Conservation (phyloP, 257 asterid genomes). For the Solanum raphanifolium region DNA sequence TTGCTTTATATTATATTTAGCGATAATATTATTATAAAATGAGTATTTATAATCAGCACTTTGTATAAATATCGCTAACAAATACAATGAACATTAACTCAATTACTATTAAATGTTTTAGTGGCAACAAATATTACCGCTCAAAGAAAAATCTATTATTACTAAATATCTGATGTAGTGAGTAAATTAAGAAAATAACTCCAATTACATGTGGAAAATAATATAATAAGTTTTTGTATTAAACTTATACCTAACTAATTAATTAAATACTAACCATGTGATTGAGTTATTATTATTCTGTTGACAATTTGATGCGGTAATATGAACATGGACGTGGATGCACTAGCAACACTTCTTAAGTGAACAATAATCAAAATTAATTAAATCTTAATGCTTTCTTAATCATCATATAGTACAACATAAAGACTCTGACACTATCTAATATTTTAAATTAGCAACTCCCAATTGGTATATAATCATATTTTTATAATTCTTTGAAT, state of each 20-base stretch:
- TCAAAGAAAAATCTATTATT: too few species aligned
- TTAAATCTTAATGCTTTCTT: slow-evolving; percentile 7
- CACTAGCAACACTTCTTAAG: slow-evolving; percentile 11
- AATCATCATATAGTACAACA: slow-evolving; percentile 11
- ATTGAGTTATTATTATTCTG: not conserved
- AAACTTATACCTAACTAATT: not conserved
- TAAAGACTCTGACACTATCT: not conserved
- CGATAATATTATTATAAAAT: too few species aligned
- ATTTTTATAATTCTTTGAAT: not conserved
- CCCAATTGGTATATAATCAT: not conserved
- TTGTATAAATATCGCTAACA: too few species aligned
- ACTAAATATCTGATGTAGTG: too few species aligned
- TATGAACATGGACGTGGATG: slow-evolving; percentile 23
- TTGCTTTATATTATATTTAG: too few species aligned
- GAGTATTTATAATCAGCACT: too few species aligned
- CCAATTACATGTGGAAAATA: not conserved
- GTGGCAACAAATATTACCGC: too few species aligned
- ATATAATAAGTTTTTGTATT: not conserved
- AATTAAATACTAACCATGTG: not conserved
- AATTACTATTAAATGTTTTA: too few species aligned
- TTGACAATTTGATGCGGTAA: slow-evolving; percentile 3
- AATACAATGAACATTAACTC: too few species aligned
- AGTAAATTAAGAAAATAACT: not conserved
- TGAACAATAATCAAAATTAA: not conserved
- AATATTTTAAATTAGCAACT: not conserved